Evolutionary conservation across 1,284 basidiomycete species (phyloP), one percentile per base, ranked within the genome.

Genomic region (Clitocybe nebularis): DNA sequence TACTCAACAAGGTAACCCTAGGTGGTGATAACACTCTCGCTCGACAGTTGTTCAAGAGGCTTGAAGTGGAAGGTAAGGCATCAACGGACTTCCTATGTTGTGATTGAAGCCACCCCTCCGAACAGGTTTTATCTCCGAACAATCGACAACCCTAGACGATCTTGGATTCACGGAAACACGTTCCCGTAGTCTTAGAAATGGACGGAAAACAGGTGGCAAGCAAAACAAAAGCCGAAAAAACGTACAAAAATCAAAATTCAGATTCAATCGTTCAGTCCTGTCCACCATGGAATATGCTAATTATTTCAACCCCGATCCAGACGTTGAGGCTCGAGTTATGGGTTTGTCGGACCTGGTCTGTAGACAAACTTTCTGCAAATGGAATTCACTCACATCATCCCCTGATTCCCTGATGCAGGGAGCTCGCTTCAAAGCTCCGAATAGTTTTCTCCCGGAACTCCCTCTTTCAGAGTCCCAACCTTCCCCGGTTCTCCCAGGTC

Each of bases 31-130:
- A 69, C 25, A 58, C 68, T 17, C 65, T 82, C 6, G 74, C 77
- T 20, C 72, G 73, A 1, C 81, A 83, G 50, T 61, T 87, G 14
- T 74, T 86, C 57, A 80, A 77, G 54, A 67, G 80, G 33, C 69
- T 89, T 10, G 81, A 88, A 57, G 67, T 69, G 21, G 82, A 89
- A 71, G 84, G 86, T 83, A 35, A 23, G 47, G 20, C 25, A 11
- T 21, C 16, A 21, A 23, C 13, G 13, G 11, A 14, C n/a, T 6
- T 19, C 32, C 16, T 11, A 11, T 14, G 23, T 13, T 19, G 8
- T 33, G 13, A 22, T 33, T n/a, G 24, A 11, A 26, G 16, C 17
- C n/a, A 23, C 19, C 9, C 25, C 9, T 11, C 44, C 7, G 19
- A 13, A 25, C 47, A 88, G 86, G 75, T 8, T 85, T 88, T 53